Percentiles rank a stretch among this genome's conserved stretches.
Conservation (phyloP, 2,329 filamentous ascomycete genomes). For the Colletotrichum phormii region DNA sequence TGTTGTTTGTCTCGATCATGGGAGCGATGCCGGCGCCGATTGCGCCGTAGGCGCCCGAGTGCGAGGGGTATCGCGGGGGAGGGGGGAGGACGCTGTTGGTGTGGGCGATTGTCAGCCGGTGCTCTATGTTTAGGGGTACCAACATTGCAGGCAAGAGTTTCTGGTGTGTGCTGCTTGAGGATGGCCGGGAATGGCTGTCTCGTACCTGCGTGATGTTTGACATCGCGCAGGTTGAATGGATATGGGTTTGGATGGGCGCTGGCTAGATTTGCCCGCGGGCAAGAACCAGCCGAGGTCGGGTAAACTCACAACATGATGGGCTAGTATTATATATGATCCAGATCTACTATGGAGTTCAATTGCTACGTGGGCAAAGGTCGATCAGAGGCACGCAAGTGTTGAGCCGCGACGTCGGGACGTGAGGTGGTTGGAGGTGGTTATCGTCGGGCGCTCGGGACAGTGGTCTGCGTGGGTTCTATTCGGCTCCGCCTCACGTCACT, state of each 20-base stretch:
- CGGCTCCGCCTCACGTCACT: constrained; percentile 34
- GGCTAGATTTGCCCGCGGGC: not conserved
- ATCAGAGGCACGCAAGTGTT: not conserved
- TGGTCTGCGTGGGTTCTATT: constrained; percentile 1
- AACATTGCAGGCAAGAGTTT: not conserved
- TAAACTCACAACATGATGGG: constrained; percentile 36
- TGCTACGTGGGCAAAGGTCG: not conserved
- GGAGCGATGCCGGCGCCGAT: constrained; percentile 75
- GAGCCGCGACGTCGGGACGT: not conserved
- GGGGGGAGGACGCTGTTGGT: constrained; percentile 81
- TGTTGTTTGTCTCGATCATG: constrained; percentile 95
- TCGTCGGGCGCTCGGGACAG: constrained; percentile 23
- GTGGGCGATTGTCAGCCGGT: constrained; percentile 15
- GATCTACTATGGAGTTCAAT: not conserved
- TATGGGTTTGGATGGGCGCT: not conserved
- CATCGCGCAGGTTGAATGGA: not conserved
- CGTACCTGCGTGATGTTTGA: not conserved
- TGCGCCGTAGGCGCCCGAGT: constrained; percentile 78
- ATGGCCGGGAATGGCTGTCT: not conserved
- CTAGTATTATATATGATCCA: constrained; percentile 1
- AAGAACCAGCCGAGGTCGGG: not conserved
- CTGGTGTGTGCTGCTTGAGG: not conserved
- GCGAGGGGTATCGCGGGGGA: constrained; percentile 83
- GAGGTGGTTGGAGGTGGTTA: constrained; percentile 1
- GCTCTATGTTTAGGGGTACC: not conserved